Conservation (phyloP, 441 rosid genomes). For the Mallotus japonicus region DNA sequence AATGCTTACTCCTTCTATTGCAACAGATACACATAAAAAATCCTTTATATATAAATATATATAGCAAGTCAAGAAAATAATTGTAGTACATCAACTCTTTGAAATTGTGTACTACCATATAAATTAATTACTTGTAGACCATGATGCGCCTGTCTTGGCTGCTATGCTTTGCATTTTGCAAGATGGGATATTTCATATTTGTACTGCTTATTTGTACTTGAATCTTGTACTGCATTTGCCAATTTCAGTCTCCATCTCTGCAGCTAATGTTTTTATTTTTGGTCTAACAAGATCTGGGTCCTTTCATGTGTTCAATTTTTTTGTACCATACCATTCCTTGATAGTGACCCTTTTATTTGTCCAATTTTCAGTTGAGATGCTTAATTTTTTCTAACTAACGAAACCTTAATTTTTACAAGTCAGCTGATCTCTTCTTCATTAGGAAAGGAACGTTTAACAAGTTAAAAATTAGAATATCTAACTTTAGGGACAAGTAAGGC, state of each 20-base stretch:
- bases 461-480: too few species aligned
- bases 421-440: too few species aligned
- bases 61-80: background rate
- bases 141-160: background rate
- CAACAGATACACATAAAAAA: background rate
- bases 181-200: constrained; percentile 5
- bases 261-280: background rate
- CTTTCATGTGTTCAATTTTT: too few species aligned
- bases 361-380: too few species aligned
- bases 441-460: too few species aligned
- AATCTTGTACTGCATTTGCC: constrained; percentile 27
- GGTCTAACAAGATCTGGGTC: too few species aligned
- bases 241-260: background rate
- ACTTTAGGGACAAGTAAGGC: constrained; percentile 1
- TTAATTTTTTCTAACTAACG: too few species aligned
- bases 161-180: background rate
- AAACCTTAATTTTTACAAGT: too few species aligned
- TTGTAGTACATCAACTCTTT: constrained; percentile 8
- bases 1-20: background rate
- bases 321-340: too few species aligned
- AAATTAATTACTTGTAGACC: background rate
- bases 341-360: too few species aligned
- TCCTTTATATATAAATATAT: background rate
- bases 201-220: constrained; percentile 32
- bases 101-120: background rate